These are phyloP conservation scores for Colletotrichum sp. DNA, from an alignment of 2,329 filamentous ascomycete species.

Conservation along the genomic window DNA sequence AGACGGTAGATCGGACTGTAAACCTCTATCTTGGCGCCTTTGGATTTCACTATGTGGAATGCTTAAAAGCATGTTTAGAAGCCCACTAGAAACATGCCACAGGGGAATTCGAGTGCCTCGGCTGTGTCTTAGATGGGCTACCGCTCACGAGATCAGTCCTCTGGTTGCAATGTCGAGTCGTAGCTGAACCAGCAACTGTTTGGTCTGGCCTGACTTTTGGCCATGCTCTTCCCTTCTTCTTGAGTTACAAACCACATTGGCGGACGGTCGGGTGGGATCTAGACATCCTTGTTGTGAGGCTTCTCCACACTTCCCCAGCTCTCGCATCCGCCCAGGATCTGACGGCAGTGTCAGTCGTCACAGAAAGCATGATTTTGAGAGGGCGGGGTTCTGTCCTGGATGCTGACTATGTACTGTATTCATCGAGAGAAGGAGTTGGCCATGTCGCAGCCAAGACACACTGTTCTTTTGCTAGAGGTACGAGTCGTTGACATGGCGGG, in stretches of 20 bases:
- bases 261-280: neutral
- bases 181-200: neutral
- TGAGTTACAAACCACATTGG: neutral
- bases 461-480: neutral
- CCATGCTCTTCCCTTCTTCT: neutral
- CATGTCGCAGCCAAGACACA: neutral
- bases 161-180: neutral
- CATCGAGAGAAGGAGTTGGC: neutral
- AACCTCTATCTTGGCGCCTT: neutral
- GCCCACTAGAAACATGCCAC: neutral
- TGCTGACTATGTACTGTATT: neutral
- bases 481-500: neutral
- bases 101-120: neutral
- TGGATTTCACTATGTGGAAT: neutral
- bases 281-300: neutral
- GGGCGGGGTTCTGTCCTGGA: neutral
- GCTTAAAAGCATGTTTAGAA: neutral
- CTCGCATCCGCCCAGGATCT: neutral
- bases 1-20: neutral
- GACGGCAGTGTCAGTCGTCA: neutral
- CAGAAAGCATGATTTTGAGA: neutral
- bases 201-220: neutral
- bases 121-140: neutral
- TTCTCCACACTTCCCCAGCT: neutral
- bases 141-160: neutral